Conservation (phyloP, 2,329 filamentous ascomycete species). For the Albifimbria verrucaria region DNA sequence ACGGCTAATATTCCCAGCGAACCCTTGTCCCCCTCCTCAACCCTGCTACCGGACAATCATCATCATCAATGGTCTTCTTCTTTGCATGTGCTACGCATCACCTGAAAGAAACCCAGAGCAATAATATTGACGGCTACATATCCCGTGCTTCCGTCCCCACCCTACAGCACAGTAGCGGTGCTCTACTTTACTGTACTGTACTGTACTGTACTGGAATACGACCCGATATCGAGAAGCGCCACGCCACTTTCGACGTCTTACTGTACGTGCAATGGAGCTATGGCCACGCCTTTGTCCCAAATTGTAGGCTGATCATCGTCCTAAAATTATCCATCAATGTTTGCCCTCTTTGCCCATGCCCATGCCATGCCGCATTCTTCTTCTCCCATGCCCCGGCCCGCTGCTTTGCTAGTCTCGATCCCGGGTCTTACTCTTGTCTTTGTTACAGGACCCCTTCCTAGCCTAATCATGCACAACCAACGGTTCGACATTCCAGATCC, state of each 20-base stretch:
- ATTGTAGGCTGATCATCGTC: slow-evolving; percentile 3
- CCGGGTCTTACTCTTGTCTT: slow-evolving; percentile 3
- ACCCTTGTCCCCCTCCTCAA: no score
- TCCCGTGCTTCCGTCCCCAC: no score
- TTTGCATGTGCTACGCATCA: no score
- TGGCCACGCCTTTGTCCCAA: slow-evolving; percentile 1
- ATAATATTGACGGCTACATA: no score
- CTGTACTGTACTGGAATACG: no score
- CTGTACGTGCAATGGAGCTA: not conserved
- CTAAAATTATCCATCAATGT: slow-evolving; percentile 9
- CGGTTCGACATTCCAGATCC: slow-evolving; percentile 95
- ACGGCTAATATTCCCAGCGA: no score
- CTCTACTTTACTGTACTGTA: no score
- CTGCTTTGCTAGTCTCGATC: slow-evolving; percentile 11
- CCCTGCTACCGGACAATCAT: no score
- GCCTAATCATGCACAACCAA: slow-evolving; percentile 44
- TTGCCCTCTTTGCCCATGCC: not conserved
- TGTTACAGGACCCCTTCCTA: slow-evolving; percentile 6
- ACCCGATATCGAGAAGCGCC: no score
- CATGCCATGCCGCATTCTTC: not conserved
- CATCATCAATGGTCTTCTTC: no score
- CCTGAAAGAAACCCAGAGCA: no score
- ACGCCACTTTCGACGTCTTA: not conserved
- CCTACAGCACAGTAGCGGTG: no score
- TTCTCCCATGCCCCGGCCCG: slow-evolving; percentile 4